These are phyloP conservation scores for Fraxinus anomala DNA, from an alignment of 257 asterid species.

Conservation along the genomic window DNA sequence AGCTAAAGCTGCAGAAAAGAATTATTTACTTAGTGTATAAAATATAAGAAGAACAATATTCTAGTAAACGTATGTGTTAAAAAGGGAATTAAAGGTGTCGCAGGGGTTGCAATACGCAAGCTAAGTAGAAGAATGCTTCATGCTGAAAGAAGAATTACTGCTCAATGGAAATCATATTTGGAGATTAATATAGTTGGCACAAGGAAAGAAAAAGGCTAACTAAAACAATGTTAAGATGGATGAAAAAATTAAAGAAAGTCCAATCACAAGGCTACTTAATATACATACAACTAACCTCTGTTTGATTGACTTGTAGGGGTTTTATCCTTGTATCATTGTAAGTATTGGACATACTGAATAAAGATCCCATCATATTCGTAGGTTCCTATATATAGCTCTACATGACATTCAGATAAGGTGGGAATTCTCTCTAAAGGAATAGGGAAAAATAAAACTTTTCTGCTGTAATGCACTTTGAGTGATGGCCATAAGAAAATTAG, in stretches of 20 bases:
- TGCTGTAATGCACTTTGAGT: conserved; percentile 24
- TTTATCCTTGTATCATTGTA: neutral
- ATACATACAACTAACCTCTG: neutral
- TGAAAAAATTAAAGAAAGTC: neutral
- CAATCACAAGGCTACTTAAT: neutral
- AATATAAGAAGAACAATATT: neutral
- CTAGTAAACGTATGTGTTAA: neutral
- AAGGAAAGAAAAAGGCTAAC: neutral
- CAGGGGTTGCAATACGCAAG: neutral
- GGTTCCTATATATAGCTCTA: neutral
- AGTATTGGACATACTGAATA: neutral
- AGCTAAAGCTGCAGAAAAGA: neutral
- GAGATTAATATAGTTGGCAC: neutral
- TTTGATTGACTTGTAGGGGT: neutral
- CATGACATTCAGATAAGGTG: neutral
- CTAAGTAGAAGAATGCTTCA: neutral
- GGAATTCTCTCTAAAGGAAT: neutral
- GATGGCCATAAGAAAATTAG: neutral
- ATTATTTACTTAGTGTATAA: too few species aligned
- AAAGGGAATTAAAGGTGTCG: neutral
- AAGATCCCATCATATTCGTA: neutral
- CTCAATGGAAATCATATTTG: neutral
- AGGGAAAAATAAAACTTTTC: conserved; percentile 16
- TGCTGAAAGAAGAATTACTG: neutral
- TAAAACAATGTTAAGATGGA: neutral